Percentiles rank a stretch among this genome's conserved stretches.
phyloP scores from a whole-genome alignment of 2,329 filamentous ascomycete species.

The Apiospora hydei region DNA sequence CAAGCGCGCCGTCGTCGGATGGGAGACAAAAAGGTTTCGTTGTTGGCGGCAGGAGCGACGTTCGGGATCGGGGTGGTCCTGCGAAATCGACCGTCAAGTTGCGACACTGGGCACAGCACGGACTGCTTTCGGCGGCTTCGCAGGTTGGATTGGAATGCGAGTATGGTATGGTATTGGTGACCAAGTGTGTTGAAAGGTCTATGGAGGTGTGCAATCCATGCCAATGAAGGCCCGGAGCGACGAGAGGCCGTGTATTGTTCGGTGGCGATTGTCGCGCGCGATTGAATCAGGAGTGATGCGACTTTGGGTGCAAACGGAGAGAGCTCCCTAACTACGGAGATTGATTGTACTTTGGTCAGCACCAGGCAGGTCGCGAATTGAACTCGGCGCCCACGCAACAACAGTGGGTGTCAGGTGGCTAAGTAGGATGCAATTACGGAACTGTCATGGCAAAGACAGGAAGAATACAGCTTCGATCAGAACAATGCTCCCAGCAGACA shows the following conservation, averaged over 20 bases:
- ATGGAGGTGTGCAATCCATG: conserved; percentile 2
- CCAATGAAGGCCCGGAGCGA: background rate
- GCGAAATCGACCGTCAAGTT: conserved; percentile 10
- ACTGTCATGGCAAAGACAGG: background rate
- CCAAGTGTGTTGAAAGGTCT: background rate
- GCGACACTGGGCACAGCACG: conserved; percentile 17
- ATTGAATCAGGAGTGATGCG: conserved; percentile 19
- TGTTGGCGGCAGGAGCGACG: conserved; percentile 13
- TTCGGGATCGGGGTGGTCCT: background rate
- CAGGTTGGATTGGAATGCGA: conserved; percentile 7
- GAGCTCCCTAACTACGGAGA: conserved; percentile 4
- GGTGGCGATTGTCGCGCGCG: conserved; percentile 18
- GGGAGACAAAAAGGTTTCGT: background rate
- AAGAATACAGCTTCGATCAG: background rate
- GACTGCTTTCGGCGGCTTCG: background rate
- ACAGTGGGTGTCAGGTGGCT: background rate
- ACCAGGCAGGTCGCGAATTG: background rate
- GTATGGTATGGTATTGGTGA: background rate
- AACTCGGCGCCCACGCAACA: background rate
- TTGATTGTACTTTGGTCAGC: background rate
- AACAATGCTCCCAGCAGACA: background rate
- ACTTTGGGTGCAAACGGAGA: conserved; percentile 4
- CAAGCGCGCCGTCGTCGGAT: background rate
- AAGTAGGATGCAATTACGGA: background rate
- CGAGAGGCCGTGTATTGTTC: background rate